Evolutionary conservation across 345 rosid genomes (phyloP).

Genomic region (Luvunga scandens): DNA sequence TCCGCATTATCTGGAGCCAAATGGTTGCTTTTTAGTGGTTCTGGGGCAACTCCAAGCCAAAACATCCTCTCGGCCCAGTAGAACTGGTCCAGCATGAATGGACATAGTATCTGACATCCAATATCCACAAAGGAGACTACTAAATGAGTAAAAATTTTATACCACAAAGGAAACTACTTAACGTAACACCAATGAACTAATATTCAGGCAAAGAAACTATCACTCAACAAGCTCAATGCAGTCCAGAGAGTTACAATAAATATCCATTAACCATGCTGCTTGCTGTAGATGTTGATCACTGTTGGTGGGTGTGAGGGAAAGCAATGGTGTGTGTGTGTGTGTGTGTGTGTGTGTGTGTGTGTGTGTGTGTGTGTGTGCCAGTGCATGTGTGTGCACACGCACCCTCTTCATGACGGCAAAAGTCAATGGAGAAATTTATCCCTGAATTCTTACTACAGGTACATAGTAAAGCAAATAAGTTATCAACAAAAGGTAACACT

Average conservation of each 20-base stretch:
- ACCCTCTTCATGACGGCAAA: neutral
- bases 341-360: too few relatives aligned
- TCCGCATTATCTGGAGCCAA: slow-evolving; percentile 44
- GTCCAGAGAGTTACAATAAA: neutral
- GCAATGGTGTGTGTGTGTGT: neutral
- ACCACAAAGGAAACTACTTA: neutral
- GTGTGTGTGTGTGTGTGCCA: too few relatives aligned
- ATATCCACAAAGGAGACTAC: neutral
- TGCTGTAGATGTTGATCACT: neutral
- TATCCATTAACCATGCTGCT: neutral
- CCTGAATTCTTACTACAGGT: neutral
- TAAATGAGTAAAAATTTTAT: neutral
- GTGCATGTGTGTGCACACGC: too few relatives aligned
- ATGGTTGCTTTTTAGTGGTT: slow-evolving; percentile 60
- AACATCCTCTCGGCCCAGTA: slow-evolving; percentile 94
- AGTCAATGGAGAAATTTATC: neutral
- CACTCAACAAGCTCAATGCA: neutral
- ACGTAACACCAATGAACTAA: neutral
- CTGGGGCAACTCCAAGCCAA: slow-evolving; percentile 89
- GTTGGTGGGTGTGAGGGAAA: neutral
- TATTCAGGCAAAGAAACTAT: neutral
- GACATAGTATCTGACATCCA: slow-evolving; percentile 67
- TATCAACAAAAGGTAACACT: neutral
- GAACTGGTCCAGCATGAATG: slow-evolving; percentile 88
- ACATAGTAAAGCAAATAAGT: neutral